Evolutionary conservation across 371 early-diverging fungal species (phyloP).

Genomic region (Thermomucor indicae-seudaticae): DNA sequence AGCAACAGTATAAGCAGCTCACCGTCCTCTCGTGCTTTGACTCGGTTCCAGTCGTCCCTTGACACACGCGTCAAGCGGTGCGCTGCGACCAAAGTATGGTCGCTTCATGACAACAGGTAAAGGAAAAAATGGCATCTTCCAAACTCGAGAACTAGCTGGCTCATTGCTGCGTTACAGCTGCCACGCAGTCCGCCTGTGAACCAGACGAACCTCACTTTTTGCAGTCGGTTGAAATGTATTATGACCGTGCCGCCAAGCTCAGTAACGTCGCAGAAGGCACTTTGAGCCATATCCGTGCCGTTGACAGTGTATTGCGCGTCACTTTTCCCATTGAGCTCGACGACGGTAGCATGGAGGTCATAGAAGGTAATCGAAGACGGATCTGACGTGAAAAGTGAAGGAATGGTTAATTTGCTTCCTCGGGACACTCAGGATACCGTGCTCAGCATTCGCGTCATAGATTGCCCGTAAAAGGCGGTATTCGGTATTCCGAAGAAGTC

Average conservation of each 20-base stretch:
- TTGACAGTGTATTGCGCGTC: constrained; percentile 76
- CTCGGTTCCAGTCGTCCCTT: too few species aligned
- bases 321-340: constrained; percentile 84
- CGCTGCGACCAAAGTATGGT: too few species aligned
- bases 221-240: constrained; percentile 76
- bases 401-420: background rate
- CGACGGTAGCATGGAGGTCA: constrained; percentile 69
- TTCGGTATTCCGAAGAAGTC: constrained; percentile 78
- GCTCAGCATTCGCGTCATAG: constrained; percentile 89
- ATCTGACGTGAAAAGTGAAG: background rate
- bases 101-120: too few species aligned
- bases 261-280: constrained; percentile 63
- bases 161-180: too few species aligned
- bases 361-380: constrained; percentile 40
- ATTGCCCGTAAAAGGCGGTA: constrained; percentile 86
- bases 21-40: too few species aligned
- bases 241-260: constrained; percentile 71
- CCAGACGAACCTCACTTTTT: constrained; percentile 75
- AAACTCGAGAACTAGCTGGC: too few species aligned
- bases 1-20: too few species aligned
- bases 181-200: constrained; percentile 63
- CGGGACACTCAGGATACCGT: constrained; percentile 60
- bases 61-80: too few species aligned
- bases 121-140: too few species aligned
- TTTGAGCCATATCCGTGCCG: constrained; percentile 76